Percentiles rank a stretch among this genome's conserved stretches.
phyloP scores from a whole-genome alignment of 768 basidiomycete genomes.

The Macrocybe gigantea region DNA sequence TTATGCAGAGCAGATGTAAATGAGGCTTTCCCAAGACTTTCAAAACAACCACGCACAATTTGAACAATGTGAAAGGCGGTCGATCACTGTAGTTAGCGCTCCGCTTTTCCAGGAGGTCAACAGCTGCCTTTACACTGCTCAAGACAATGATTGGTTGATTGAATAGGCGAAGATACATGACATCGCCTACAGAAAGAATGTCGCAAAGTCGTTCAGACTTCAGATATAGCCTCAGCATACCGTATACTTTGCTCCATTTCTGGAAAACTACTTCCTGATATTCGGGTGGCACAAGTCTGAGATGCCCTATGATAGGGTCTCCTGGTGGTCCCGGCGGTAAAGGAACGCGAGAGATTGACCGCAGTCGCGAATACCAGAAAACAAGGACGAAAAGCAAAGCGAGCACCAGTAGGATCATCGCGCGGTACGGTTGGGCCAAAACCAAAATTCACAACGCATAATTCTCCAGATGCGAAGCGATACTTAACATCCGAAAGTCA shows the following conservation, averaged over 20 bases:
- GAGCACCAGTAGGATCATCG: too few species aligned
- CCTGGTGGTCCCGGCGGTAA: conserved; percentile 13
- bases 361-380: too few species aligned
- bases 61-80: conserved; percentile 9
- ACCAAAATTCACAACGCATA: too few species aligned
- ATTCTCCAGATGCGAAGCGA: too few species aligned
- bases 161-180: conserved; percentile 8
- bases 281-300: conserved; percentile 5
- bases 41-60: conserved; percentile 9
- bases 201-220: neutral
- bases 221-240: neutral
- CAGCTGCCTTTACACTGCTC: conserved; percentile 10
- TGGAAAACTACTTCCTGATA: conserved; percentile 9
- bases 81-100: conserved; percentile 11
- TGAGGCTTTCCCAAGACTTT: neutral
- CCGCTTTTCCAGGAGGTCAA: conserved; percentile 10
- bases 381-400: too few species aligned
- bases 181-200: conserved; percentile 4
- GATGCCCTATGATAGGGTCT: conserved; percentile 12
- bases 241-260: conserved; percentile 11
- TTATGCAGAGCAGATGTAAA: neutral
- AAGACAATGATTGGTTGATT: conserved; percentile 9
- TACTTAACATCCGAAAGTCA: too few species aligned
- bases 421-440: too few species aligned
- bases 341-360: neutral